Conservation (phyloP, 495 filamentous ascomycete genomes). For the Trichoderma reesei region DNA sequence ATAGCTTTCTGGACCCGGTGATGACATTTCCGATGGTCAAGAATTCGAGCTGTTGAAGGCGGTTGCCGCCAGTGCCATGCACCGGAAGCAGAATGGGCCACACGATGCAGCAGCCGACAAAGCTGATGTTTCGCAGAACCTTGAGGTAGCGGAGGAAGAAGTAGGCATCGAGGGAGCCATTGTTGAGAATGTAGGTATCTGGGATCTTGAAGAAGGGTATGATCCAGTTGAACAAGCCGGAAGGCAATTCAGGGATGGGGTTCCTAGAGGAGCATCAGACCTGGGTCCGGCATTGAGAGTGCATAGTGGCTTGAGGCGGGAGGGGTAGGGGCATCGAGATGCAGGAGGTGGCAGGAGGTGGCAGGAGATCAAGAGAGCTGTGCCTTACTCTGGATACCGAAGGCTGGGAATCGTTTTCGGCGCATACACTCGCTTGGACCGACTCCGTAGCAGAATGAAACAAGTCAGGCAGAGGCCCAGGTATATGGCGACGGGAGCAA, state of each 20-base stretch:
- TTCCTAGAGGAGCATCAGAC: not conserved
- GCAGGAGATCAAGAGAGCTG: not conserved
- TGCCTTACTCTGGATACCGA: slow-evolving; percentile 23
- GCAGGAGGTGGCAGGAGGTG: not conserved
- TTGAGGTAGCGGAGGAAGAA: slow-evolving; percentile 75
- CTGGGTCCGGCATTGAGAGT: not conserved
- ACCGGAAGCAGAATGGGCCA: slow-evolving; percentile 74
- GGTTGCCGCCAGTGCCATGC: slow-evolving; percentile 59
- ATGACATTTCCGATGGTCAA: slow-evolving; percentile 59
- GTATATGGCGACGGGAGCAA: slow-evolving; percentile 37
- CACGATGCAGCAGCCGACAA: slow-evolving; percentile 60
- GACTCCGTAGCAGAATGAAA: slow-evolving; percentile 23
- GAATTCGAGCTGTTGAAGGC: slow-evolving; percentile 48
- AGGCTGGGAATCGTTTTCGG: slow-evolving; percentile 21
- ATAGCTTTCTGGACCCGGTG: slow-evolving; percentile 39
- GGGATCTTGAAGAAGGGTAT: slow-evolving; percentile 50
- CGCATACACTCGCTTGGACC: slow-evolving; percentile 25
- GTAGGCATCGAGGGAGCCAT: slow-evolving; percentile 64
- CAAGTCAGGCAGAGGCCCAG: slow-evolving; percentile 23
- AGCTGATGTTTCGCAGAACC: slow-evolving; percentile 56
- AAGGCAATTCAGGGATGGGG: slow-evolving; percentile 37
- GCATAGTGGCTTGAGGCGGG: not conserved
- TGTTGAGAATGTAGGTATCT: slow-evolving; percentile 53
- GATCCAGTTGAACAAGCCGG: slow-evolving; percentile 59
- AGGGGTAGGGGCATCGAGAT: not conserved